Evolutionary conservation across 2,329 filamentous ascomycete species (phyloP).

Genomic region (Harringtonia lauricola): DNA sequence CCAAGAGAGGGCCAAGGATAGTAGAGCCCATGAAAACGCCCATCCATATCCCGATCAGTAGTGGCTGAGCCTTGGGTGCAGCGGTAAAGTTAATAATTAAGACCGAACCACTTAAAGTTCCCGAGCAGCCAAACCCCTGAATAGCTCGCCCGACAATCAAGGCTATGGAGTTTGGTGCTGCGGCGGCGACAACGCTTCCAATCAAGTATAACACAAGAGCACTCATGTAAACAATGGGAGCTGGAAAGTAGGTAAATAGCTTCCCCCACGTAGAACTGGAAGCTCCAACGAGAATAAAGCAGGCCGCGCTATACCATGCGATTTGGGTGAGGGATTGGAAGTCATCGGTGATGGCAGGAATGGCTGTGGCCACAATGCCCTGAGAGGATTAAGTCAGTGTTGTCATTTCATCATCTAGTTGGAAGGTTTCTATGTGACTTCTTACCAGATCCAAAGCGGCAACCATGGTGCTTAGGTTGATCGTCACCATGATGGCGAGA

Average conservation of each 20-base stretch:
- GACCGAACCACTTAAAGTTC: not conserved
- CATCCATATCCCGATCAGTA: slow-evolving; percentile 1
- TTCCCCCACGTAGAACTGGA: not conserved
- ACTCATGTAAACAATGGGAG: not conserved
- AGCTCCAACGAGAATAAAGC: slow-evolving; percentile 1
- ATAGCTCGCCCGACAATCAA: not conserved
- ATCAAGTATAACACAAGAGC: not conserved
- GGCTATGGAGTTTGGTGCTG: not conserved
- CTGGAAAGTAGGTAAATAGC: not conserved
- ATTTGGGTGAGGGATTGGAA: not conserved
- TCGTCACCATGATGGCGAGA: not conserved
- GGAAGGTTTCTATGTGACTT: not conserved
- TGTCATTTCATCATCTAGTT: not conserved
- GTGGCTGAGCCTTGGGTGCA: not conserved
- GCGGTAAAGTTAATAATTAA: not conserved
- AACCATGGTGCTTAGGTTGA: not conserved
- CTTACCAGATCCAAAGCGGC: not conserved
- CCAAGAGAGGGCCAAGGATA: not conserved
- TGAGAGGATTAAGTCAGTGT: not conserved
- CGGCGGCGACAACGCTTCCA: not conserved
- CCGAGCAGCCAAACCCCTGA: slow-evolving; percentile 1
- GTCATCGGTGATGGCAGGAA: not conserved
- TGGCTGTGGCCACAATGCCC: slow-evolving; percentile 1
- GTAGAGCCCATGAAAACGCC: not conserved
- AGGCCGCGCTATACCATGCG: not conserved